Base-by-base conservation (phyloP, 2,329 filamentous ascomycete species). In the Venturia pyrina region DNA sequence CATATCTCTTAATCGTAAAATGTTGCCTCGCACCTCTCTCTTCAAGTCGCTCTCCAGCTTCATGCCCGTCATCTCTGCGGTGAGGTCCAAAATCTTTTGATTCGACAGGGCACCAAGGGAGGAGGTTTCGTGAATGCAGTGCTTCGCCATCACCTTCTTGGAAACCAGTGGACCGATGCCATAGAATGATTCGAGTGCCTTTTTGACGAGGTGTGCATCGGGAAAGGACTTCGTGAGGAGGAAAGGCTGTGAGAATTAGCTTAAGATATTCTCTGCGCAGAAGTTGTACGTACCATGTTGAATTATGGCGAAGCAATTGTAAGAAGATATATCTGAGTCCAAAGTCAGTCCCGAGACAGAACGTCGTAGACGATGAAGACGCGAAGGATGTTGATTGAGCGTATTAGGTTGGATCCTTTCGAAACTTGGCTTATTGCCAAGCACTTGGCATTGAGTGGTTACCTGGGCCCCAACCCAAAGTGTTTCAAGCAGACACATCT, bases 41-140 rank as follows among this genome's bases (percentile, higher is more conserved):
- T 87, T 82, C 69, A 96, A 82, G 72, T 98, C 93, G 76, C 89
- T 96, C 77, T 97, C 95, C 72, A 98, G 91, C 67, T 89, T 96
- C 91, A 99, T 93, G 65, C 87, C 88, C 19, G 91, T 90, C 50
- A 99, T 82, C 73, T 96, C 91, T 63, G 89, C 89, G 28, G 89
- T 95, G 68, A 99, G 82, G 64, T 89, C 88, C 64, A 91, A 88
- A 70, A 96, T 80, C 68, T 91, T 93, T 75, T 89, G 87, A 67
- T 88, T 86, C 57, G 86, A 83, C 24, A 99, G 79, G 8, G 86
- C 83, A 75, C 89, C 90, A 70, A 98, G 82, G 73, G 87, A 89
- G 70, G 90, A 89, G 66, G 85, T 88, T 40, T 91, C 88, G 79
- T 96, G 90, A 74, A 99, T 96, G 71, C 88, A 88, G 80, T 91